Percentiles rank a stretch among this genome's conserved stretches.
phyloP scores from a whole-genome alignment of 2,329 filamentous ascomycete genomes.

The Chrysoporthe austroafricana region DNA sequence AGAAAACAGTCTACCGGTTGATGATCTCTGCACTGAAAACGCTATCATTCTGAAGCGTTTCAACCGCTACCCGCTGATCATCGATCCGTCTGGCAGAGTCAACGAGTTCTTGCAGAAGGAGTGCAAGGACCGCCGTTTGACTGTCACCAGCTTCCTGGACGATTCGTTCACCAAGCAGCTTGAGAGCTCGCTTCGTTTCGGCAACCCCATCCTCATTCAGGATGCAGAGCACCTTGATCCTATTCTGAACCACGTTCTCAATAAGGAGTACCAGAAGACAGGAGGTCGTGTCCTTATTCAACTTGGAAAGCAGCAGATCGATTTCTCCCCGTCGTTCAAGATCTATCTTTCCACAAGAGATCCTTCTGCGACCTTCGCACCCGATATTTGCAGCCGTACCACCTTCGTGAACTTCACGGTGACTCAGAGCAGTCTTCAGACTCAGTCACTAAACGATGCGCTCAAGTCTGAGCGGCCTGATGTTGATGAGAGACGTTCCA shows the following conservation, averaged over 20 bases:
- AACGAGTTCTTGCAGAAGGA: conserved; percentile 96
- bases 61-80: conserved; percentile 97
- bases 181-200: conserved; percentile 94
- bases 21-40: conserved; percentile 98
- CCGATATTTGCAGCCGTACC: conserved; percentile 96
- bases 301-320: conserved; percentile 97
- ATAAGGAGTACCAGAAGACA: conserved; percentile 99
- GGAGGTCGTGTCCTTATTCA: conserved; percentile 97
- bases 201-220: conserved; percentile 97
- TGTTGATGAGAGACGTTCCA: conserved; percentile 93
- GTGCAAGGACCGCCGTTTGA: conserved; percentile 89
- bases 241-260: conserved; percentile 96
- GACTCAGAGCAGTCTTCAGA: conserved; percentile 97
- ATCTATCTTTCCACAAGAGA: conserved; percentile 94
- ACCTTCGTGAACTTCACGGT: conserved; percentile 99
- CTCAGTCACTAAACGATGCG: conserved; percentile 95
- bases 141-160: conserved; percentile 96
- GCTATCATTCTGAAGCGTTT: conserved; percentile 96
- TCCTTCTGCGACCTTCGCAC: conserved; percentile 92
- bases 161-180: conserved; percentile 98
- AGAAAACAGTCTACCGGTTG: conserved; percentile 87
- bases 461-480: conserved; percentile 97
- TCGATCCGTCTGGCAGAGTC: conserved; percentile 93
- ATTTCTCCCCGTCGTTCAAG: conserved; percentile 96
- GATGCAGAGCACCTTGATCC: conserved; percentile 97